phyloP scores from a whole-genome alignment of 1,284 basidiomycete genomes.

The Austroboletus rostrupii region DNA sequence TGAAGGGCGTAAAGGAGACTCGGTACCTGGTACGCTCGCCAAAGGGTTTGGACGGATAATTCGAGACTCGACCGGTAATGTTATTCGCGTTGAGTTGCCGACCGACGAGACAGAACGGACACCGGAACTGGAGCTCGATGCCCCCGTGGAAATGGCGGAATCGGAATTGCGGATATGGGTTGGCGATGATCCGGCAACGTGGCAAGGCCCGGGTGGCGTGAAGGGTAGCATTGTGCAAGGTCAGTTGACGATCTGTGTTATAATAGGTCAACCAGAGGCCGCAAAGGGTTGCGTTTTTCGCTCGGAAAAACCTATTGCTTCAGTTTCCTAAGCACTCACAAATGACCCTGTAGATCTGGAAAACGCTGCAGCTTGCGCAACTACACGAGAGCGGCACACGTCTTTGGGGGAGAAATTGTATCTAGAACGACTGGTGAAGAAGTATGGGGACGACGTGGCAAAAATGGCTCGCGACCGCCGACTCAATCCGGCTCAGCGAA shows the following conservation, averaged over 20 bases:
- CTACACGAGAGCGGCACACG: conserved; percentile 55
- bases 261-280: background rate
- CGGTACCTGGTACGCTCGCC: conserved; percentile 37
- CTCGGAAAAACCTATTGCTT: background rate
- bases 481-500: conserved; percentile 84
- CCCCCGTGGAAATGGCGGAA: conserved; percentile 11
- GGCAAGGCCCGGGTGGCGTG: background rate
- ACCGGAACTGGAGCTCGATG: conserved; percentile 30
- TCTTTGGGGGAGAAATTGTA: conserved; percentile 70
- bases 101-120: conserved; percentile 44
- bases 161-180: conserved; percentile 22
- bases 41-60: conserved; percentile 83
- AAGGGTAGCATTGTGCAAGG: conserved; percentile 30
- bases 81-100: conserved; percentile 72
- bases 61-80: conserved; percentile 78
- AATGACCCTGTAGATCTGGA: conserved; percentile 40
- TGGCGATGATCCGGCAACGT: conserved; percentile 7
- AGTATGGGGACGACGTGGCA: conserved; percentile 71
- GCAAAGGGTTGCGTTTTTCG: conserved; percentile 1
- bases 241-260: conserved; percentile 24
- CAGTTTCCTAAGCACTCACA: conserved; percentile 9
- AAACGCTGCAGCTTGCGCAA: conserved; percentile 39
- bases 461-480: conserved; percentile 79
- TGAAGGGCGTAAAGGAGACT: background rate
- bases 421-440: conserved; percentile 64